These are phyloP conservation scores for Fusarium praegraminearum DNA, from an alignment of 2,329 filamentous ascomycete genomes.

Conservation along the genomic window DNA sequence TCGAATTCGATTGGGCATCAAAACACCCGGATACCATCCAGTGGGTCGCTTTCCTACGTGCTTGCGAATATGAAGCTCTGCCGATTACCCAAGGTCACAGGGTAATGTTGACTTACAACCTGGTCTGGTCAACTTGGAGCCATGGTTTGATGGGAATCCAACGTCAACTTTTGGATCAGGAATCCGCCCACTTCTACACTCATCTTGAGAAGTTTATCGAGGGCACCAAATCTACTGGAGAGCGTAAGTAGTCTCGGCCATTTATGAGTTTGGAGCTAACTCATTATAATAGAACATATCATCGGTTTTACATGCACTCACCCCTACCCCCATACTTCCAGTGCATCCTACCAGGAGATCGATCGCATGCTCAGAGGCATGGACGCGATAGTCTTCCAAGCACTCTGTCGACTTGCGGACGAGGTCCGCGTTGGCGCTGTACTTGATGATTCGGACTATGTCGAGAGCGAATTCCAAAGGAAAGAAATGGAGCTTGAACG, in stretches of 20 bases:
- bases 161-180: conserved; percentile 21
- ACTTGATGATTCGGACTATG: conserved; percentile 3
- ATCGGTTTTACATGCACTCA: conserved; percentile 62
- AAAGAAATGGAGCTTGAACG: neutral
- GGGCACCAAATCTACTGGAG: neutral
- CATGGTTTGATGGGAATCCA: conserved; percentile 36
- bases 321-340: conserved; percentile 58
- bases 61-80: conserved; percentile 65
- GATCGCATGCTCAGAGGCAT: conserved; percentile 59
- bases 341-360: conserved; percentile 37
- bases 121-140: conserved; percentile 55
- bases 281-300: conserved; percentile 51
- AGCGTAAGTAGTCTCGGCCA: neutral
- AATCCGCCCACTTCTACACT: conserved; percentile 18
- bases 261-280: neutral
- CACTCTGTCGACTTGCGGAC: conserved; percentile 19
- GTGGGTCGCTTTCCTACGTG: conserved; percentile 66
- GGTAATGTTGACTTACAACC: conserved; percentile 67
- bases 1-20: conserved; percentile 57
- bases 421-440: conserved; percentile 8
- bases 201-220: conserved; percentile 19
- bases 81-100: conserved; percentile 64
- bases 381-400: conserved; percentile 58
- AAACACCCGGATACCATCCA: conserved; percentile 40
- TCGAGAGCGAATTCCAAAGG: accelerated